Evolutionary conservation across 805 yeast genomes (phyloP).

Genomic region (Lachancea thermotolerans): DNA sequence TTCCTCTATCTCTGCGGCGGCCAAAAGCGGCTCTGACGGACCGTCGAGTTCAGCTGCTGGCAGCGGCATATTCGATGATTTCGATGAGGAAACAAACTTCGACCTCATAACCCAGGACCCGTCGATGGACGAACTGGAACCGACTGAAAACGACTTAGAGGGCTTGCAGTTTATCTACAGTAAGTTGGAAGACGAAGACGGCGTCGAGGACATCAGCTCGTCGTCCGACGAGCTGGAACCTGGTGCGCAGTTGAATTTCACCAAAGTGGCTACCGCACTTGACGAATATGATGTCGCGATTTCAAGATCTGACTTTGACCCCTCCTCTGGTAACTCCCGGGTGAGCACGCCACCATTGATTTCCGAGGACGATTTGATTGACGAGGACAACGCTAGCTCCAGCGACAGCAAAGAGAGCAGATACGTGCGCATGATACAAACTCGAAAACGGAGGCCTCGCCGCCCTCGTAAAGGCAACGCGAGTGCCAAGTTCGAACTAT

Average conservation of each 20-base stretch:
- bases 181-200: conserved; percentile 4
- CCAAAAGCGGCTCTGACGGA: neutral
- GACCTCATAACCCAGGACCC: conserved; percentile 2
- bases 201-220: conserved; percentile 8
- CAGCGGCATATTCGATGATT: neutral
- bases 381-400: conserved; percentile 4
- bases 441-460: conserved; percentile 6
- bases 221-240: conserved; percentile 5
- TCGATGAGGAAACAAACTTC: conserved; percentile 1
- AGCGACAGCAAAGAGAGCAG: neutral
- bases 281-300: conserved; percentile 27
- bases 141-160: neutral
- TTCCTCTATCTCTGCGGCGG: conserved; percentile 1
- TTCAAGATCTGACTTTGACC: conserved; percentile 1
- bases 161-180: neutral
- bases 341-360: neutral
- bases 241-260: conserved; percentile 8
- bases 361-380: neutral
- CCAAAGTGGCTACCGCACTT: conserved; percentile 22
- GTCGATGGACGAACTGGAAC: neutral
- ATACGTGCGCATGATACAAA: conserved; percentile 2
- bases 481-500: conserved; percentile 20
- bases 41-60: neutral
- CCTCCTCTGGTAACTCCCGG: neutral
- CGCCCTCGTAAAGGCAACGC: conserved; percentile 6